Evolutionary conservation across 441 rosid species (phyloP).

Genomic region (Populus hybrid): DNA sequence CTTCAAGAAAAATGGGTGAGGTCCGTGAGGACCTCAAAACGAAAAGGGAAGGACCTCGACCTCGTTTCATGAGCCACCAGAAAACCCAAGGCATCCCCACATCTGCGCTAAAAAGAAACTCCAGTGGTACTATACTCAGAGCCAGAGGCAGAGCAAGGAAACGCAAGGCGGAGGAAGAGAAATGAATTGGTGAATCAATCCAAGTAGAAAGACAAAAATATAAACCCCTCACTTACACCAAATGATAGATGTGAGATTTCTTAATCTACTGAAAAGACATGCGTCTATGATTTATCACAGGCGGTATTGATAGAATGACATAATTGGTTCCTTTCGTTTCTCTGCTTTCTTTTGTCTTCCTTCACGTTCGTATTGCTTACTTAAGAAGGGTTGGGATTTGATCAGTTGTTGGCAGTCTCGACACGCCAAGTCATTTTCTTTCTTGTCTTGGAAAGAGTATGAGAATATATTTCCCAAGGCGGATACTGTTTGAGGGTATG

Average conservation of each 20-base stretch:
- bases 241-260: background rate
- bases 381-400: constrained; percentile 10
- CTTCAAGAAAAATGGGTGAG: constrained; percentile 8
- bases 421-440: constrained; percentile 35
- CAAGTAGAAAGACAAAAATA: constrained; percentile 22
- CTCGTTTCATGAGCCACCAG: constrained; percentile 43
- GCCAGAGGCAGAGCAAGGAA: background rate
- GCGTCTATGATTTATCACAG: constrained; percentile 1
- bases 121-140: background rate
- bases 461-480: constrained; percentile 24
- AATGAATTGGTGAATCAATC: constrained; percentile 7
- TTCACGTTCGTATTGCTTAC: constrained; percentile 8
- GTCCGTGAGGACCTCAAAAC: constrained; percentile 37
- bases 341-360: constrained; percentile 25
- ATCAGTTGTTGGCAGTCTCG: constrained; percentile 23
- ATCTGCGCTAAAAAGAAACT: background rate
- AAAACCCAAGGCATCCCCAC: constrained; percentile 1
- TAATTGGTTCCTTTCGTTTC: constrained; percentile 7
- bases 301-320: background rate
- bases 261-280: background rate
- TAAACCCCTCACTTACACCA: constrained; percentile 5
- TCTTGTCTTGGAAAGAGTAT: constrained; percentile 13
- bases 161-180: constrained; percentile 10
- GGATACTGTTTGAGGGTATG: constrained; percentile 22
- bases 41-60: constrained; percentile 37